A percentile compares a stretch with the other conserved stretches of the same genome.
Conservation (phyloP, 139 green algal genomes). For the Zygnema circumcarinatum region DNA sequence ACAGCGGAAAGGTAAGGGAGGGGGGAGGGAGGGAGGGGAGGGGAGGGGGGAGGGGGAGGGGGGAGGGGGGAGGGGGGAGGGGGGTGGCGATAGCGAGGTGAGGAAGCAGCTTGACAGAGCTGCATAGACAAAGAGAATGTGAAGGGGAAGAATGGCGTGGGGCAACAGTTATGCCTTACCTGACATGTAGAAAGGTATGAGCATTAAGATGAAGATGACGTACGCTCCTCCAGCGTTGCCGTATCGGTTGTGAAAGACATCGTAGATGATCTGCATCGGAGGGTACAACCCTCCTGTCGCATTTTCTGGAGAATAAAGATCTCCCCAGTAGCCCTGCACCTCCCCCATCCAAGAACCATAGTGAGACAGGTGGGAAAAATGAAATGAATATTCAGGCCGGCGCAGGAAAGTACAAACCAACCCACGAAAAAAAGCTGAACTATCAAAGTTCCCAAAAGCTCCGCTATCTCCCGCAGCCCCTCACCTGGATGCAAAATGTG, state of each 20-base stretch:
- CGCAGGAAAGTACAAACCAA: not conserved
- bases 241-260: conserved; percentile 31
- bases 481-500: conserved; percentile 46
- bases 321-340: conserved; percentile 14
- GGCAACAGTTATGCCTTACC: not conserved
- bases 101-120: not conserved
- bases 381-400: not conserved
- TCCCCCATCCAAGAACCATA: not conserved
- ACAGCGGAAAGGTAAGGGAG: not conserved
- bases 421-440: not conserved
- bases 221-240: conserved; percentile 6
- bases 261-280: conserved; percentile 23
- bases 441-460: not conserved
- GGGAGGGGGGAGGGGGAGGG: not conserved
- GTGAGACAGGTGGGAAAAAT: not conserved
- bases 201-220: conserved; percentile 41
- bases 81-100: not conserved
- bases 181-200: conserved; percentile 42
- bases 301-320: conserved; percentile 15
- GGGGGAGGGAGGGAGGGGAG: not conserved
- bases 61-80: not conserved
- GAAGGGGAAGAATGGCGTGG: not conserved
- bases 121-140: not conserved
- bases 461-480: not conserved
- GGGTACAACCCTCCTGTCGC: conserved; percentile 28